Evolutionary conservation across 768 basidiomycete species (phyloP).

Genomic region (Xanthoconium purpureum): DNA sequence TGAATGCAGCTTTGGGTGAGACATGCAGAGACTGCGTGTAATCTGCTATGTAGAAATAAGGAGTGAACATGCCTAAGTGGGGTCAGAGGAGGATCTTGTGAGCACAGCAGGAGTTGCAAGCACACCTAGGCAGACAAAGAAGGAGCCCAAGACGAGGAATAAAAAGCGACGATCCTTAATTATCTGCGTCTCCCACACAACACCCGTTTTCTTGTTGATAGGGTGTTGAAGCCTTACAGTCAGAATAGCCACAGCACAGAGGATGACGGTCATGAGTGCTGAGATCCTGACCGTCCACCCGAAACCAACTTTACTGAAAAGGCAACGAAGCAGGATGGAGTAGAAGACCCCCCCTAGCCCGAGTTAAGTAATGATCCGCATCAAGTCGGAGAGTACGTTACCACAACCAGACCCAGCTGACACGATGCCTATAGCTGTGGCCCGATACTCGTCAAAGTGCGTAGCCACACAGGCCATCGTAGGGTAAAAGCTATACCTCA

Average conservation of each 20-base stretch:
- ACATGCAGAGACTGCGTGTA: constrained; percentile 47
- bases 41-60: constrained; percentile 66
- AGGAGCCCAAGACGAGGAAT: constrained; percentile 52
- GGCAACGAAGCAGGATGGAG: constrained; percentile 57
- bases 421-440: constrained; percentile 69
- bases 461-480: constrained; percentile 64
- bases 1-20: constrained; percentile 42
- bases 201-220: constrained; percentile 11
- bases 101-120: constrained; percentile 1
- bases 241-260: constrained; percentile 45
- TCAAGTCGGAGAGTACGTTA: constrained; percentile 21
- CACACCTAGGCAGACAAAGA: constrained; percentile 61
- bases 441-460: constrained; percentile 61
- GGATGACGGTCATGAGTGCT: constrained; percentile 46
- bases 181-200: constrained; percentile 24
- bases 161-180: constrained; percentile 52
- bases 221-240: constrained; percentile 40
- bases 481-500: constrained; percentile 60
- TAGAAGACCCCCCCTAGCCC: constrained; percentile 63
- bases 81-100: not conserved
- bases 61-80: constrained; percentile 60
- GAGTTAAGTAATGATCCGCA: constrained; percentile 21
- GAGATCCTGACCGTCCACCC: constrained; percentile 61
- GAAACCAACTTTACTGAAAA: constrained; percentile 56
- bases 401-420: constrained; percentile 68